phyloP scores from a whole-genome alignment of 805 yeast genomes.

The Yarrowia deformans region DNA sequence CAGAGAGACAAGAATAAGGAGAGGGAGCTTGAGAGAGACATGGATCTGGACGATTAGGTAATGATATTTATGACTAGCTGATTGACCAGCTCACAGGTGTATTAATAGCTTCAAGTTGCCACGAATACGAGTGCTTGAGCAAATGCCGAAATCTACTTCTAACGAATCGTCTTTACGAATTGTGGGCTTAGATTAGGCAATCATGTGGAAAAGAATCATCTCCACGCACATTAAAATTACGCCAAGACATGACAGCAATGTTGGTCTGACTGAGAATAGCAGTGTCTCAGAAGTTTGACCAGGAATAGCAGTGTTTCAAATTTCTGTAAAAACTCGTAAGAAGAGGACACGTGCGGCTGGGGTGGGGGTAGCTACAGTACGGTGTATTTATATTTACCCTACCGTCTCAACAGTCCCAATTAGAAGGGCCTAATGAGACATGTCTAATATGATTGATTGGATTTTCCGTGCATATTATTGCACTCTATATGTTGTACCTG shows the following conservation, averaged over 20 bases:
- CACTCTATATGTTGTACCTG: too few species aligned
- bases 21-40: not conserved
- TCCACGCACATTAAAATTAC: not conserved
- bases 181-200: too few species aligned
- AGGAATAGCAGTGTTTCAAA: not conserved
- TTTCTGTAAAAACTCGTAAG: too few species aligned
- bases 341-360: not conserved
- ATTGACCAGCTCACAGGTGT: too few species aligned
- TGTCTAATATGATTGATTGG: not conserved
- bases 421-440: slow-evolving; percentile 4
- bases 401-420: slow-evolving; percentile 9
- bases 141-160: too few species aligned
- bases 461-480: not conserved
- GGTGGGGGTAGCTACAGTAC: too few species aligned
- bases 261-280: not conserved
- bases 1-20: not conserved
- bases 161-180: too few species aligned
- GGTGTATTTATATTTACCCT: slow-evolving; percentile 1
- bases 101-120: too few species aligned
- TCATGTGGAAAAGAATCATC: not conserved
- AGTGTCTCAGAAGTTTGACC: not conserved
- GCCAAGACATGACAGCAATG: not conserved
- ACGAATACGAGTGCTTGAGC: too few species aligned
- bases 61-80: too few species aligned
- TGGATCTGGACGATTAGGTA: not conserved